Percentiles rank a stretch among this genome's conserved stretches.
Evolutionary conservation across 306 rosid species (phyloP).

Genomic region (Medicago ruthenica): DNA sequence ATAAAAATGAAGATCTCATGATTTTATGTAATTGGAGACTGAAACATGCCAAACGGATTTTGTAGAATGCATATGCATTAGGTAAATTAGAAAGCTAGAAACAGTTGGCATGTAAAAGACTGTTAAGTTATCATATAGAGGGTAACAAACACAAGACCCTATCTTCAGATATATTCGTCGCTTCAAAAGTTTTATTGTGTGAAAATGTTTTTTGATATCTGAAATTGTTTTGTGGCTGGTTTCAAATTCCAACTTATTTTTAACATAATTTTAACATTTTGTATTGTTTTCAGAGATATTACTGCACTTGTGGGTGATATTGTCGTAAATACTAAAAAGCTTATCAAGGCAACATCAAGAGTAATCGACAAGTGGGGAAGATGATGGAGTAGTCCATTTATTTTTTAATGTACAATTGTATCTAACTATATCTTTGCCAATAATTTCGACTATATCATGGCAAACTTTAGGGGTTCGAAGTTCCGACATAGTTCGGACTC

Average conservation of each 20-base stretch:
- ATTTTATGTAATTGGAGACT: no score
- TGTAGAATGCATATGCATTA: background rate
- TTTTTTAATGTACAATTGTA: conserved; percentile 33
- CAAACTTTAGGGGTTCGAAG: background rate
- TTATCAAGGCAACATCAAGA: conserved; percentile 66
- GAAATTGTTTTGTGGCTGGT: conserved; percentile 22
- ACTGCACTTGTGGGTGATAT: conserved; percentile 75
- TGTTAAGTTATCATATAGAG: background rate
- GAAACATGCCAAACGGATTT: no score
- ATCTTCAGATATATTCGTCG: no score
- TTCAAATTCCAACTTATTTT: conserved; percentile 17
- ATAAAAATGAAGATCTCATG: no score
- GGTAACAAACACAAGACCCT: background rate
- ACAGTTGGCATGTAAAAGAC: background rate
- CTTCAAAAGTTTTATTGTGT: background rate
- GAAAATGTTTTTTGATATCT: background rate
- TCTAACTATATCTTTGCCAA: conserved; percentile 18
- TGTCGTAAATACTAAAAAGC: conserved; percentile 68
- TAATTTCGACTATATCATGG: conserved; percentile 18
- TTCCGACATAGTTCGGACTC: background rate
- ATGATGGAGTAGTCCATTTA: conserved; percentile 45
- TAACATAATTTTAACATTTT: conserved; percentile 19
- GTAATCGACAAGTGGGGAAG: conserved; percentile 83
- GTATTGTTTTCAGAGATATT: conserved; percentile 56
- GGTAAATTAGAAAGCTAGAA: background rate